phyloP scores from a whole-genome alignment of 768 basidiomycete species.

The Trametes villosa region DNA sequence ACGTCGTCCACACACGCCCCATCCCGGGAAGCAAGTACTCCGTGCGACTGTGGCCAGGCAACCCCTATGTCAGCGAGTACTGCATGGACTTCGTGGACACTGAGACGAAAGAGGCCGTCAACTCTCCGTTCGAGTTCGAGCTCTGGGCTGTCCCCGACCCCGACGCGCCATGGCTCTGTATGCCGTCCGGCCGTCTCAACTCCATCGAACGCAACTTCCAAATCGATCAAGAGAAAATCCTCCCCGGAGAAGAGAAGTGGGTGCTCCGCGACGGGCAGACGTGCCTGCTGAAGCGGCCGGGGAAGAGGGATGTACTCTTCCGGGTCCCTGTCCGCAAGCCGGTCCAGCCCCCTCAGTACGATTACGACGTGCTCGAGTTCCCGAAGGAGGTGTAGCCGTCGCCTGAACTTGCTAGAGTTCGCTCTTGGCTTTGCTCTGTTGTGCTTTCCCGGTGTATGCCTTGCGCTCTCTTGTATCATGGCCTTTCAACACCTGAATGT shows the following conservation, averaged over 20 bases:
- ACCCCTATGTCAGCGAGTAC: background rate
- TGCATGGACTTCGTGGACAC: conserved; percentile 10
- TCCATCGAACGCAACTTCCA: background rate
- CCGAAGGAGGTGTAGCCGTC: background rate
- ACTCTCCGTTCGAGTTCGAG: conserved; percentile 3
- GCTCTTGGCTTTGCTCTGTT: background rate
- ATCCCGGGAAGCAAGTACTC: background rate
- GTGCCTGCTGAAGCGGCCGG: background rate
- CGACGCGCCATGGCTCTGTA: background rate
- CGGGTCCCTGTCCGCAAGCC: background rate
- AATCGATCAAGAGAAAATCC: background rate
- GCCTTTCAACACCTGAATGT: background rate
- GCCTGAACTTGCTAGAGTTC: background rate
- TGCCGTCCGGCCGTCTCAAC: background rate
- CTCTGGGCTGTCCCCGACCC: background rate
- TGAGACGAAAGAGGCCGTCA: background rate
- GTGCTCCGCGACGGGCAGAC: conserved; percentile 5
- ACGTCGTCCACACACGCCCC: too few species aligned
- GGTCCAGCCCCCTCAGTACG: background rate
- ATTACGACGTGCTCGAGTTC: background rate
- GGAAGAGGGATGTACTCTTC: background rate
- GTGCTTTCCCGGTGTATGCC: background rate
- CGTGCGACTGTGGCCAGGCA: background rate
- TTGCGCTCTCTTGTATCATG: background rate
- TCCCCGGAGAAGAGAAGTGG: conserved; percentile 3